A percentile compares a stretch with the other conserved stretches of the same genome.
Conservation (phyloP, 208 protist species). For the Trypanosoma avium region DNA sequence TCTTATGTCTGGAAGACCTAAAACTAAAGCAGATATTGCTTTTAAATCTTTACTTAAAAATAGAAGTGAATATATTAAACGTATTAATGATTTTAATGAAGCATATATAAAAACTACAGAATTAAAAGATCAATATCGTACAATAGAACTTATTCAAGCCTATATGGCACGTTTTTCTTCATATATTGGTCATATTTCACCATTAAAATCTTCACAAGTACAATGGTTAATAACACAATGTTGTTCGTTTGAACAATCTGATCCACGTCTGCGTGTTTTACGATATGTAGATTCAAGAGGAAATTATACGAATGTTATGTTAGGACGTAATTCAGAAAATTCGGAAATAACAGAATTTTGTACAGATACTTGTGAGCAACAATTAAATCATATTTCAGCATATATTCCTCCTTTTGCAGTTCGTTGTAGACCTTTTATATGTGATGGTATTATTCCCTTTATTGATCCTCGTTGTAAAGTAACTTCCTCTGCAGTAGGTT, state of each 20-base stretch:
- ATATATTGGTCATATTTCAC: slow-evolving; percentile 40
- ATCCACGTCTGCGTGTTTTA: slow-evolving; percentile 2
- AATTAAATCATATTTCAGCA: slow-evolving; percentile 62
- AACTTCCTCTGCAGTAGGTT: slow-evolving; percentile 56
- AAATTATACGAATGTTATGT: slow-evolving; percentile 16
- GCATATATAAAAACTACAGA: slow-evolving; percentile 44
- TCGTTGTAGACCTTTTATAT: slow-evolving; percentile 49
- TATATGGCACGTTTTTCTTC: slow-evolving; percentile 60
- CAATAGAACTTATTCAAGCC: slow-evolving; percentile 28
- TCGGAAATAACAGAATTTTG: slow-evolving; percentile 11
- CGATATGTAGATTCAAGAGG: slow-evolving; percentile 19
- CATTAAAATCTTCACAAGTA: slow-evolving; percentile 46
- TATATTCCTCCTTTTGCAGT: slow-evolving; percentile 56
- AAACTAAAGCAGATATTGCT: slow-evolving; percentile 66
- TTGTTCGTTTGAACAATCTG: slow-evolving; percentile 25
- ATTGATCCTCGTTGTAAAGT: slow-evolving; percentile 50
- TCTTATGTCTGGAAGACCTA: slow-evolving; percentile 67
- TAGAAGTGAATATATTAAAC: slow-evolving; percentile 78
- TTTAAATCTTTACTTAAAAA: slow-evolving; percentile 64
- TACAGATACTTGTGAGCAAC: slow-evolving; percentile 63
- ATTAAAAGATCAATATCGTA: slow-evolving; percentile 34
- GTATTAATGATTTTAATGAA: slow-evolving; percentile 70
- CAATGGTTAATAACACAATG: slow-evolving; percentile 43
- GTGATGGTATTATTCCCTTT: slow-evolving; percentile 34
- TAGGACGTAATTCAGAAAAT: neutral